phyloP scores from a whole-genome alignment of 257 asterid genomes.

The Handroanthus guayacan region DNA sequence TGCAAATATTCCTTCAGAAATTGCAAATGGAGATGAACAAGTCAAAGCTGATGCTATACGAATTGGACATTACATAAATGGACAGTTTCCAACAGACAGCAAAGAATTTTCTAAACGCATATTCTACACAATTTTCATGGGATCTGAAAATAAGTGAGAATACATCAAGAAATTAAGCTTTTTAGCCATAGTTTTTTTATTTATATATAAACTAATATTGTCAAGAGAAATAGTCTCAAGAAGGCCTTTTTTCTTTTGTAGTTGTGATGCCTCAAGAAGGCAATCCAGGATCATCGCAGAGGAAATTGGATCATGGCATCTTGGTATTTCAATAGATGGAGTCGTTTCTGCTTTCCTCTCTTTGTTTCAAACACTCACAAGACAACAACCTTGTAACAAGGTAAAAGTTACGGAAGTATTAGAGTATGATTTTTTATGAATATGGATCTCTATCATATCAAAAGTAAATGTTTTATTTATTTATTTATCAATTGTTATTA shows the following conservation, averaged over 20 bases:
- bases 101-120: slow-evolving; percentile 77
- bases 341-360: slow-evolving; percentile 80
- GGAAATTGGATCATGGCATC: slow-evolving; percentile 98
- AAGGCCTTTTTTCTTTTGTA: slow-evolving; percentile 38
- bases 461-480: not conserved
- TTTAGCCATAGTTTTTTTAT: not conserved
- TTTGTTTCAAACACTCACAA: slow-evolving; percentile 85
- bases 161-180: not conserved
- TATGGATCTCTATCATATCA: not conserved
- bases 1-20: slow-evolving; percentile 53
- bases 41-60: slow-evolving; percentile 78
- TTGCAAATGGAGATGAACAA: slow-evolving; percentile 71
- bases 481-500: not conserved
- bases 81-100: slow-evolving; percentile 64
- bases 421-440: not conserved
- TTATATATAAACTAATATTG: not conserved
- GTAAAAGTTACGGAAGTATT: slow-evolving; percentile 38
- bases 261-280: slow-evolving; percentile 60
- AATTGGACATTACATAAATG: slow-evolving; percentile 68
- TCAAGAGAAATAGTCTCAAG: not conserved
- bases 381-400: slow-evolving; percentile 78
- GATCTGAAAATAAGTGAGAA: slow-evolving; percentile 68
- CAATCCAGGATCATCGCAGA: slow-evolving; percentile 60
- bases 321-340: slow-evolving; percentile 80
- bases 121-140: slow-evolving; percentile 82